phyloP scores from a whole-genome alignment of 2,329 filamentous ascomycete genomes.

The Arthrobotrys iridis region DNA sequence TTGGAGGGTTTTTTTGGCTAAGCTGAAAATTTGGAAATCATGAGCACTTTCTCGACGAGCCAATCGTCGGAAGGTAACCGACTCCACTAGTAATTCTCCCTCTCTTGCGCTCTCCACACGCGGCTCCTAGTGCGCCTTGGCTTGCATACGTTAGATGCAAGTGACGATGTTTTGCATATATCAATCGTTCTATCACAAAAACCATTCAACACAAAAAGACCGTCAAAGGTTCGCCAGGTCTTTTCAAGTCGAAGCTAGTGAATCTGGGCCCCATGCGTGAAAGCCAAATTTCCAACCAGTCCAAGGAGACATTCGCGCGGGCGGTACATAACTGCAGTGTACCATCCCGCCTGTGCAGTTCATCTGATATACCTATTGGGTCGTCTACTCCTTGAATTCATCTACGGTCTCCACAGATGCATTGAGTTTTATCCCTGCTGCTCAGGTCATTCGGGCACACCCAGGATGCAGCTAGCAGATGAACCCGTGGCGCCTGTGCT shows the following conservation, averaged over 20 bases:
- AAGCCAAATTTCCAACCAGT: constrained; percentile 30
- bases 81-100: neutral
- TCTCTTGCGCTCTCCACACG: constrained; percentile 25
- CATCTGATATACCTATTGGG: constrained; percentile 52
- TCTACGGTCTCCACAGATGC: constrained; percentile 34
- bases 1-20: no score
- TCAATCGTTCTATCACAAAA: constrained; percentile 30
- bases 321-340: constrained; percentile 40
- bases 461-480: constrained; percentile 40
- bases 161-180: constrained; percentile 51
- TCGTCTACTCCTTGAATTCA: constrained; percentile 17
- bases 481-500: constrained; percentile 49
- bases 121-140: constrained; percentile 52
- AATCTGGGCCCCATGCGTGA: neutral
- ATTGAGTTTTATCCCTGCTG: constrained; percentile 43
- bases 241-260: constrained; percentile 2
- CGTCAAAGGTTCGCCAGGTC: neutral
- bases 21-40: constrained; percentile 28
- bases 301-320: constrained; percentile 6
- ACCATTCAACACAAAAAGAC: constrained; percentile 10
- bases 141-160: constrained; percentile 51
- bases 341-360: constrained; percentile 53
- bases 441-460: constrained; percentile 54
- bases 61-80: constrained; percentile 33
- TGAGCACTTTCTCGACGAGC: constrained; percentile 19